These are phyloP conservation scores for Sporisorium exsertum DNA, from an alignment of 1,284 basidiomycete species.

Conservation along the genomic window DNA sequence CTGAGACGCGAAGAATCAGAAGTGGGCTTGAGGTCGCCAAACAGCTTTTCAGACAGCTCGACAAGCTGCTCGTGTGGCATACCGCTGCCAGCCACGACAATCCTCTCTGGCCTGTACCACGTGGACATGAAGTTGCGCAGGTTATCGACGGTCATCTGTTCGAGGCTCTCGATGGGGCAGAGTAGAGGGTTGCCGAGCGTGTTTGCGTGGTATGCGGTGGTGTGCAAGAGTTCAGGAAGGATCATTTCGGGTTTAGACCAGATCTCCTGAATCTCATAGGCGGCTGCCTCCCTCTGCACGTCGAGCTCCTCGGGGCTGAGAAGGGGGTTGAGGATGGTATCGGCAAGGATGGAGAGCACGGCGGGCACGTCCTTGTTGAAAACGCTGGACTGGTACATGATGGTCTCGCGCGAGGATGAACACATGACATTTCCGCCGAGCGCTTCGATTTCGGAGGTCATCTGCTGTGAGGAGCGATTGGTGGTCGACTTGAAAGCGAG, in stretches of 20 bases:
- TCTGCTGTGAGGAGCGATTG: slow-evolving; percentile 75
- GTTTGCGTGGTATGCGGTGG: slow-evolving; percentile 82
- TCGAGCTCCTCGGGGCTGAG: slow-evolving; percentile 84
- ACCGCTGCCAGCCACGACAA: slow-evolving; percentile 93
- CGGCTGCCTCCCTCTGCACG: slow-evolving; percentile 85
- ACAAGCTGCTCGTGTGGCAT: slow-evolving; percentile 90
- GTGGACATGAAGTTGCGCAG: slow-evolving; percentile 79
- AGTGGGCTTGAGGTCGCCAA: slow-evolving; percentile 74
- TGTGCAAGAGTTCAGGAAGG: slow-evolving; percentile 90
- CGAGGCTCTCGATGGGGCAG: slow-evolving; percentile 86
- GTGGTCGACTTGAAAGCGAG: slow-evolving; percentile 88
- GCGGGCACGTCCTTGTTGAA: slow-evolving; percentile 85
- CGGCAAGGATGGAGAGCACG: slow-evolving; percentile 88
- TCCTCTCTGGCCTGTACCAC: slow-evolving; percentile 92
- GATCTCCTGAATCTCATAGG: slow-evolving; percentile 93
- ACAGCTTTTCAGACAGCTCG: slow-evolving; percentile 83
- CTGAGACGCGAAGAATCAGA: slow-evolving; percentile 18
- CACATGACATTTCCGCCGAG: slow-evolving; percentile 93
- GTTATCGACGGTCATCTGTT: slow-evolving; percentile 77
- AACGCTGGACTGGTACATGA: slow-evolving; percentile 98
- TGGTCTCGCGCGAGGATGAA: slow-evolving; percentile 89
- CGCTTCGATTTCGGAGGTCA: slow-evolving; percentile 84
- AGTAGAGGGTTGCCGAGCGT: slow-evolving; percentile 90
- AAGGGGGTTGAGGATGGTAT: slow-evolving; percentile 85
- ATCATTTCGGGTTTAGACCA: slow-evolving; percentile 91